Conservation (phyloP, 768 basidiomycete genomes). For the Serpula lacrymans region DNA sequence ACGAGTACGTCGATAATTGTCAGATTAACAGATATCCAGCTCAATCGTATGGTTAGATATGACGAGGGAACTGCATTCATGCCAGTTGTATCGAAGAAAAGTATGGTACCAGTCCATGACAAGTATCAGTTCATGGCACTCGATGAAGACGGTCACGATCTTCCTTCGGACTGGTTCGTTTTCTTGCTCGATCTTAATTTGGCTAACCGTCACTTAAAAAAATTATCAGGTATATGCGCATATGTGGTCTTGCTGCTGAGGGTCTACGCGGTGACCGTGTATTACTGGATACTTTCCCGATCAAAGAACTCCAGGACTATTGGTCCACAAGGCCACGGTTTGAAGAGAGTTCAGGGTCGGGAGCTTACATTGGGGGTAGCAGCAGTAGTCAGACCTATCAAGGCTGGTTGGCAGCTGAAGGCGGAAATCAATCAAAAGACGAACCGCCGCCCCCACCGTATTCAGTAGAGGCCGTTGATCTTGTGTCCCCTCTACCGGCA, state of each 20-base stretch:
- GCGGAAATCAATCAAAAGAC: slow-evolving; percentile 31
- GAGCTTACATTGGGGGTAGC: slow-evolving; percentile 23
- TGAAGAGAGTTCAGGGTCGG: slow-evolving; percentile 28
- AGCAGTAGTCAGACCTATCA: slow-evolving; percentile 35
- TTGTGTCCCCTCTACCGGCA: not conserved
- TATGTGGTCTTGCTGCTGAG: slow-evolving; percentile 70
- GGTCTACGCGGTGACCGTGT: slow-evolving; percentile 61
- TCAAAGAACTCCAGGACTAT: slow-evolving; percentile 72
- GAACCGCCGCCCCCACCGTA: slow-evolving; percentile 72
- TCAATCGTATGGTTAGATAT: slow-evolving; percentile 44
- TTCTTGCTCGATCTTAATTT: not conserved
- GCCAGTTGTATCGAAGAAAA: slow-evolving; percentile 61
- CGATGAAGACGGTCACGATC: slow-evolving; percentile 73
- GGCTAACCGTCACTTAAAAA: slow-evolving; percentile 6
- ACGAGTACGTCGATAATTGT: slow-evolving; percentile 48
- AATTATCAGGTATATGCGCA: slow-evolving; percentile 67
- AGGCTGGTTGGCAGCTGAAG: slow-evolving; percentile 35
- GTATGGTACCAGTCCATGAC: slow-evolving; percentile 58
- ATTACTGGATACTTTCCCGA: slow-evolving; percentile 60
- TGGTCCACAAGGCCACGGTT: slow-evolving; percentile 63
- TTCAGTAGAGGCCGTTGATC: slow-evolving; percentile 44
- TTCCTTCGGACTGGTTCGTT: slow-evolving; percentile 77
- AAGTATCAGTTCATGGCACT: slow-evolving; percentile 63
- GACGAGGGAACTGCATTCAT: slow-evolving; percentile 84
- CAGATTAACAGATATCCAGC: not conserved